Evolutionary conservation across 116 monocot species (phyloP).

Genomic region (Phalaenopsis hybrid): DNA sequence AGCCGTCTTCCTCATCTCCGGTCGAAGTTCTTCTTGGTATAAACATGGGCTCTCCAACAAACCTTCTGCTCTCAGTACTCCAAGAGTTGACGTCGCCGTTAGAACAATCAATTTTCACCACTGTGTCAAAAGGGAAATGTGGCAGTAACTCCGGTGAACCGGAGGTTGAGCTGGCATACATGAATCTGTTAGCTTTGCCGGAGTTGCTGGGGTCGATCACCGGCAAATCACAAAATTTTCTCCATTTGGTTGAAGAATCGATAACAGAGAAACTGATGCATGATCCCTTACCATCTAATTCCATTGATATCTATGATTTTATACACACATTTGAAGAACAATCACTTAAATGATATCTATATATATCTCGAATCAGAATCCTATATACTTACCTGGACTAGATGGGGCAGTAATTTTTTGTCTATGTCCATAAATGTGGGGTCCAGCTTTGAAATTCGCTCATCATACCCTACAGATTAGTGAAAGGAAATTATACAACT

Average conservation of each 20-base stretch:
- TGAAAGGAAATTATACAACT: no score
- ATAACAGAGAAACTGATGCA: background rate
- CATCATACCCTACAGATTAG: conserved; percentile 40
- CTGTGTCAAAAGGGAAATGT: conserved; percentile 58
- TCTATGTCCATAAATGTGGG: conserved; percentile 46
- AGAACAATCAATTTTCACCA: conserved; percentile 31
- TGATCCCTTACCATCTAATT: no score
- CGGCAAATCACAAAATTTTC: background rate
- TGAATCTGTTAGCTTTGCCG: no score
- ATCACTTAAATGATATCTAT: no score
- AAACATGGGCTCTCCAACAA: conserved; percentile 64
- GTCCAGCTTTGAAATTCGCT: conserved; percentile 35
- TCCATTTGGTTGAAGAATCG: no score
- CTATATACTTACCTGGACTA: conserved; percentile 16
- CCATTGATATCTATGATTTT: no score
- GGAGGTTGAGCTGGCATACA: no score
- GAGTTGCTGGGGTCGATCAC: background rate
- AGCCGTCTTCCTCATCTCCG: conserved; percentile 50
- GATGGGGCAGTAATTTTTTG: conserved; percentile 36
- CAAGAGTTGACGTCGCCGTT: conserved; percentile 31
- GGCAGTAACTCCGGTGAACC: conserved; percentile 37
- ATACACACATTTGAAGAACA: no score
- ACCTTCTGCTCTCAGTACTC: conserved; percentile 32
- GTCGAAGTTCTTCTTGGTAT: conserved; percentile 17
- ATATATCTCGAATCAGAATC: no score